These are phyloP conservation scores for Draba incana DNA, from an alignment of 345 rosid genomes.

Conservation along the genomic window DNA sequence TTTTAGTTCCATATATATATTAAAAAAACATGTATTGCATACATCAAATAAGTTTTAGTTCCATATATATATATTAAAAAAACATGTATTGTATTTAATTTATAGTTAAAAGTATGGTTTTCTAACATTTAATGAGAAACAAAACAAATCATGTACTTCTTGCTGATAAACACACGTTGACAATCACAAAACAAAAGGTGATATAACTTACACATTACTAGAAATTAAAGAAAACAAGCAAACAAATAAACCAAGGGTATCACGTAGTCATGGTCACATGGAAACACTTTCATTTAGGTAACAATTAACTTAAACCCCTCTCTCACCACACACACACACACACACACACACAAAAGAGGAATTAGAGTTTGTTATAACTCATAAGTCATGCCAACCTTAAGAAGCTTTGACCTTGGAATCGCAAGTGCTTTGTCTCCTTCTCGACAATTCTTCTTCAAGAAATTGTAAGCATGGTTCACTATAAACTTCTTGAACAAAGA, in stretches of 20 bases:
- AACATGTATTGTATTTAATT: too few relatives aligned
- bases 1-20: too few relatives aligned
- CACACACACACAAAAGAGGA: not conserved
- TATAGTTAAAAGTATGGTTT: too few relatives aligned
- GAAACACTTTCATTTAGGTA: not conserved
- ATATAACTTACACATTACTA: not conserved
- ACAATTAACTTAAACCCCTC: conserved; percentile 4
- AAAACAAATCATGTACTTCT: too few relatives aligned
- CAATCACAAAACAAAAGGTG: not conserved
- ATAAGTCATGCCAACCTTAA: conserved; percentile 83
- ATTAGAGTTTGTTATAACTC: conserved; percentile 53
- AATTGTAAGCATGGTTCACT: conserved; percentile 56
- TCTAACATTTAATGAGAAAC: too few relatives aligned
- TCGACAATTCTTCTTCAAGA: conserved; percentile 70
- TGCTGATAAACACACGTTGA: not conserved
- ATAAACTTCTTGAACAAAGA: conserved; percentile 62
- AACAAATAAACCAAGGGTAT: conserved; percentile 7
- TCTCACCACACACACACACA: not conserved
- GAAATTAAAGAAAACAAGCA: not conserved
- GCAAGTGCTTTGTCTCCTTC: conserved; percentile 58
- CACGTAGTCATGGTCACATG: conserved; percentile 9
- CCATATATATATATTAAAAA: too few relatives aligned
- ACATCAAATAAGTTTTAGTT: too few relatives aligned
- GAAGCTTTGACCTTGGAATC: conserved; percentile 62
- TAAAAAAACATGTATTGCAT: too few relatives aligned